These are phyloP conservation scores for Ulmus americana DNA, from an alignment of 331 rosid species.

Conservation along the genomic window DNA sequence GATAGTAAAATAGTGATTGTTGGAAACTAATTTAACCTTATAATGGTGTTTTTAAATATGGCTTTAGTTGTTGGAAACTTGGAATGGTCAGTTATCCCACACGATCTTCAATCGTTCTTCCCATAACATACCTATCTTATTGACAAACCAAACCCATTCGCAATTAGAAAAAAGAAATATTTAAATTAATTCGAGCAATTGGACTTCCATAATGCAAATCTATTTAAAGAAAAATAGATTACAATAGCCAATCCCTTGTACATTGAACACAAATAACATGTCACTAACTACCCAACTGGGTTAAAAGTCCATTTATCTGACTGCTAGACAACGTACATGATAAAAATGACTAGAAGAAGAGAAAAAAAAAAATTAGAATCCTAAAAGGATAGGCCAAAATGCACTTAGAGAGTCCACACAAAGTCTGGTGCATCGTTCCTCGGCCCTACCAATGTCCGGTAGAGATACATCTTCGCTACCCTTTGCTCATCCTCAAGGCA, in stretches of 20 bases:
- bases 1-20: no score
- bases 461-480: slow-evolving; percentile 83
- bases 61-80: no score
- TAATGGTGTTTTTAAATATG: no score
- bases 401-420: slow-evolving; percentile 74
- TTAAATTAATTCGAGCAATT: neutral
- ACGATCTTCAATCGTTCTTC: no score
- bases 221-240: slow-evolving; percentile 25
- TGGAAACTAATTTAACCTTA: no score
- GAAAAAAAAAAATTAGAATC: slow-evolving; percentile 15
- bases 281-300: slow-evolving; percentile 16
- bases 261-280: slow-evolving; percentile 14
- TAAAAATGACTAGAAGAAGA: slow-evolving; percentile 34
- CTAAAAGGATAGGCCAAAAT: slow-evolving; percentile 18
- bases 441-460: slow-evolving; percentile 68
- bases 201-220: slow-evolving; percentile 4
- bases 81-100: no score
- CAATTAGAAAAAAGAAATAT: no score
- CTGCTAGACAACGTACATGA: slow-evolving; percentile 42
- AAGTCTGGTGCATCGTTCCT: slow-evolving; percentile 79
- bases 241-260: slow-evolving; percentile 22
- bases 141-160: no score
- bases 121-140: no score
- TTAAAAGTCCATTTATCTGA: slow-evolving; percentile 44
- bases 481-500: slow-evolving; percentile 37